Evolutionary conservation across 495 filamentous ascomycete species (phyloP).

Genomic region (Evernia prunastri): DNA sequence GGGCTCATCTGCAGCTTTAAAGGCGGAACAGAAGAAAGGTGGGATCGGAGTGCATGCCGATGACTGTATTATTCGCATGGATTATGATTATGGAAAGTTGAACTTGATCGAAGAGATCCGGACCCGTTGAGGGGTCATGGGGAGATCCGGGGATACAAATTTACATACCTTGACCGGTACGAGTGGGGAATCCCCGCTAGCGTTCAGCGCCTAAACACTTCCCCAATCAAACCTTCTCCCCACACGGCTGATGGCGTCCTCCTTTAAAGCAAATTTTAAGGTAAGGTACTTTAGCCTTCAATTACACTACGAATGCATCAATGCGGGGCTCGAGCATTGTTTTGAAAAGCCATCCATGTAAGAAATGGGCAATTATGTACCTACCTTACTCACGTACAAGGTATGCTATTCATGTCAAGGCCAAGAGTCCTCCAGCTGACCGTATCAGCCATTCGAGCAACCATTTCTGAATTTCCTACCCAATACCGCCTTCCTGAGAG

Average conservation of each 20-base stretch:
- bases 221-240: background rate
- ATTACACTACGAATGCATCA: background rate
- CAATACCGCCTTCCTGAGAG: too few relatives aligned
- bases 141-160: background rate
- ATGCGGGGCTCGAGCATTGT: background rate
- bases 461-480: too few relatives aligned
- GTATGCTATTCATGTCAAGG: too few relatives aligned
- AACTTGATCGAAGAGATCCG: background rate
- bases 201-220: background rate
- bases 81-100: slow-evolving; percentile 6
- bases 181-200: slow-evolving; percentile 14
- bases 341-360: too few relatives aligned
- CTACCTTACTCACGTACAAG: too few relatives aligned
- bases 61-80: too few relatives aligned
- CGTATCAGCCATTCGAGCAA: too few relatives aligned
- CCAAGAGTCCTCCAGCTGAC: too few relatives aligned
- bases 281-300: background rate
- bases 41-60: background rate
- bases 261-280: background rate
- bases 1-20: background rate
- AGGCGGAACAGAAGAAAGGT: background rate
- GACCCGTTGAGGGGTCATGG: background rate
- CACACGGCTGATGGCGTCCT: background rate
- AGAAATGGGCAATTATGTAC: too few relatives aligned
- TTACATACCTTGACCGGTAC: background rate